phyloP scores from a whole-genome alignment of 305 asterid species.

The Nicotiana rustica region DNA sequence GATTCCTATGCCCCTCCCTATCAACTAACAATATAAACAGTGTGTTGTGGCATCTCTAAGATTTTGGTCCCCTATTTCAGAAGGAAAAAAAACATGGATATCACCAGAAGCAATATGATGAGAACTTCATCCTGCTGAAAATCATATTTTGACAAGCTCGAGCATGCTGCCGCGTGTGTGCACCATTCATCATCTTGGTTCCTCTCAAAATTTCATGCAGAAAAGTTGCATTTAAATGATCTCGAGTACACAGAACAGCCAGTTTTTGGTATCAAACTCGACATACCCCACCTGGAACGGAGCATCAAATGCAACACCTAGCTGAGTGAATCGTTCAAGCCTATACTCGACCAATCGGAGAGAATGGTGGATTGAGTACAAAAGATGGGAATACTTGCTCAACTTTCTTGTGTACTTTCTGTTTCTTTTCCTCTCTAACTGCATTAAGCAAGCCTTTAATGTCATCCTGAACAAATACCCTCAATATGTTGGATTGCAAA shows the following conservation, averaged over 20 bases:
- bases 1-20: slow-evolving; percentile 47
- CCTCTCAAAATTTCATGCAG: background rate
- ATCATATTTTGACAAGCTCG: background rate
- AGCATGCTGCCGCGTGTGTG: background rate
- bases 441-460: slow-evolving; percentile 58
- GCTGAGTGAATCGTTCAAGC: background rate
- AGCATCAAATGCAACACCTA: background rate
- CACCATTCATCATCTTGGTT: slow-evolving; percentile 15
- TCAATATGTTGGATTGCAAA: slow-evolving; percentile 59
- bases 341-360: slow-evolving; percentile 86
- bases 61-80: slow-evolving; percentile 33
- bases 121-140: background rate
- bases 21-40: slow-evolving; percentile 67
- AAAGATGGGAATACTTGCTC: slow-evolving; percentile 70
- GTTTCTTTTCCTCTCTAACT: slow-evolving; percentile 62
- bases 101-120: background rate
- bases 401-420: slow-evolving; percentile 51
- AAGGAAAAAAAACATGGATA: background rate
- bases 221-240: background rate
- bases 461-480: slow-evolving; percentile 68
- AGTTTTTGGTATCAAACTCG: background rate
- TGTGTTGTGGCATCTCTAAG: slow-evolving; percentile 41
- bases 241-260: slow-evolving; percentile 1
- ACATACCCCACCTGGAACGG: background rate
- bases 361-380: slow-evolving; percentile 79